These are phyloP conservation scores for Saccharomycopsis javanensis DNA, from an alignment of 805 yeast species.

Conservation along the genomic window DNA sequence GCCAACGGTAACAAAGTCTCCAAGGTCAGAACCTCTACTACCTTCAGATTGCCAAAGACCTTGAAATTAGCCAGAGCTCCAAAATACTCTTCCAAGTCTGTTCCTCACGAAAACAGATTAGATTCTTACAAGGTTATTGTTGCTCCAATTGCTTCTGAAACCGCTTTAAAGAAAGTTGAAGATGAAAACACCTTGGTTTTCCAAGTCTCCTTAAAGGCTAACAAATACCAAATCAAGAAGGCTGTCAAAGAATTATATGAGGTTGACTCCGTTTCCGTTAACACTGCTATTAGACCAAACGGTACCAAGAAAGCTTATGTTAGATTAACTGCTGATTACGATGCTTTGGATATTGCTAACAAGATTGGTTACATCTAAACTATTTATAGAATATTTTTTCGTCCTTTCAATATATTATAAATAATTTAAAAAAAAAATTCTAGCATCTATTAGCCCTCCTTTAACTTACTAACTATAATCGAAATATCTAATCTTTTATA, in stretches of 20 bases:
- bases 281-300: constrained; percentile 97
- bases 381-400: background rate
- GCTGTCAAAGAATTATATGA: constrained; percentile 98
- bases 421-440: background rate
- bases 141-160: constrained; percentile 94
- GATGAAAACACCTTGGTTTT: constrained; percentile 98
- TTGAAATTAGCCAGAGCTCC: constrained; percentile 89
- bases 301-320: constrained; percentile 99
- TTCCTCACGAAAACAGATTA: constrained; percentile 94
- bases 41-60: constrained; percentile 97
- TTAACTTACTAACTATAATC: background rate
- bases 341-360: constrained; percentile 99
- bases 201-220: constrained; percentile 94
- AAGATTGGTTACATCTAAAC: constrained; percentile 96
- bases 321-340: constrained; percentile 97
- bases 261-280: constrained; percentile 87
- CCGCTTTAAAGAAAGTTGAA: constrained; percentile 99
- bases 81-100: constrained; percentile 89
- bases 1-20: constrained; percentile 80
- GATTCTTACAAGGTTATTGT: constrained; percentile 92
- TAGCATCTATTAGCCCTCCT: background rate
- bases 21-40: constrained; percentile 90
- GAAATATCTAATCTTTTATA: background rate
- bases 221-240: constrained; percentile 96
- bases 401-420: background rate